Conservation (phyloP, 192 early-diverging fungal genomes). For the Dissophora globulifera region DNA sequence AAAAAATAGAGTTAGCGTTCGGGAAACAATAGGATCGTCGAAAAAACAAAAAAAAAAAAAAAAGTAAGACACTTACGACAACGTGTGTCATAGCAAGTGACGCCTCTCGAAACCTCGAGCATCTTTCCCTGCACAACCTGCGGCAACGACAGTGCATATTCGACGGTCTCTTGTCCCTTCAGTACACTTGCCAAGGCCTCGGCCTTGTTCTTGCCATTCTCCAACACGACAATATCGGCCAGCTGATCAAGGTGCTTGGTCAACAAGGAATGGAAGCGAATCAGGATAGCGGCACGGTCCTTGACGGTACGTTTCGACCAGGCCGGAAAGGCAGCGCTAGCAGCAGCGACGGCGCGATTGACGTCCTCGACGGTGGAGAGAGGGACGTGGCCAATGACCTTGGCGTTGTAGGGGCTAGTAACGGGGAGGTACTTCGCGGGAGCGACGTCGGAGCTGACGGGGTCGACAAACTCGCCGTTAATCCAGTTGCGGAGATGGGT, state of each 20-base stretch:
- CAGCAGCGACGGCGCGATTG: conserved; percentile 66
- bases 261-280: conserved; percentile 68
- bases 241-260: conserved; percentile 71
- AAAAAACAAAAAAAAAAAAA: too few relatives aligned
- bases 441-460: conserved; percentile 4
- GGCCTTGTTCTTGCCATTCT: conserved; percentile 82
- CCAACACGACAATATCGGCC: conserved; percentile 74
- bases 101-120: conserved; percentile 72
- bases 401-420: conserved; percentile 70
- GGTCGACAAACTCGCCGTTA: conserved; percentile 40
- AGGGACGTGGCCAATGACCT: conserved; percentile 72
- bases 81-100: conserved; percentile 72
- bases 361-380: conserved; percentile 68
- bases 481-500: conserved; percentile 53
- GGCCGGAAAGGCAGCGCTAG: conserved; percentile 61
- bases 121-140: conserved; percentile 70
- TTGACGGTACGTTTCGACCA: conserved; percentile 77
- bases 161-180: conserved; percentile 85
- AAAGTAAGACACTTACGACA: conserved; percentile 51
- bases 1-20: too few relatives aligned
- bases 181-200: conserved; percentile 79
- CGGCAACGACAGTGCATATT: conserved; percentile 77
- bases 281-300: conserved; percentile 70
- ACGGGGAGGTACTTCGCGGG: conserved; percentile 59
- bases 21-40: too few relatives aligned